Evolutionary conservation across 805 yeast genomes (phyloP).

Genomic region (Vanderwaltozyma yarrowii): DNA sequence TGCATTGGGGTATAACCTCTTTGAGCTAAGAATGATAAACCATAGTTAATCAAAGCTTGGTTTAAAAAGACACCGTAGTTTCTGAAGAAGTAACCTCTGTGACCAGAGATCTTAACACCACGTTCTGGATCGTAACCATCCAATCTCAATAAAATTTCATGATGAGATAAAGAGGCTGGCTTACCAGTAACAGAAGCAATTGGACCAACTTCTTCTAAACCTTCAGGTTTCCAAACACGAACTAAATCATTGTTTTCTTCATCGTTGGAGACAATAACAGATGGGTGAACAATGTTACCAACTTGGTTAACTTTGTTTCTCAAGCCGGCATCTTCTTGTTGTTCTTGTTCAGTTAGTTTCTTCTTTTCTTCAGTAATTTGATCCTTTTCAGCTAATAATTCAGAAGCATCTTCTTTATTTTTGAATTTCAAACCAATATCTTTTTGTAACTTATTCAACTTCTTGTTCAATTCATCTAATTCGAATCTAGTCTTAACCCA

Average conservation of each 20-base stretch:
- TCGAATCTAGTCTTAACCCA: conserved; percentile 90
- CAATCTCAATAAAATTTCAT: conserved; percentile 84
- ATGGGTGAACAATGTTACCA: conserved; percentile 90
- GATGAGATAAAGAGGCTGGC: conserved; percentile 80
- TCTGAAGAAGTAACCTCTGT: conserved; percentile 95
- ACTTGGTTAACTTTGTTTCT: conserved; percentile 76
- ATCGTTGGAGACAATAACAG: conserved; percentile 77
- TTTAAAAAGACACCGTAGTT: conserved; percentile 93
- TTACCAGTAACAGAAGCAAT: conserved; percentile 70
- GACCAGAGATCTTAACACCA: conserved; percentile 95
- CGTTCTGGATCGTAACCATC: conserved; percentile 99
- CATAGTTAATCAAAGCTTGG: conserved; percentile 96
- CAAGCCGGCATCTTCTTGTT: conserved; percentile 65
- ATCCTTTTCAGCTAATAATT: conserved; percentile 73
- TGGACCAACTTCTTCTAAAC: conserved; percentile 45
- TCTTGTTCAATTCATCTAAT: conserved; percentile 82
- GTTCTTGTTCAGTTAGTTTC: conserved; percentile 55
- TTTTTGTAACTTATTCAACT: conserved; percentile 81
- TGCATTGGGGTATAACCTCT: conserved; percentile 84
- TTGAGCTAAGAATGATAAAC: conserved; percentile 70
- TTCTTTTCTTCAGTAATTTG: conserved; percentile 60
- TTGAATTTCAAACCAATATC: conserved; percentile 87
- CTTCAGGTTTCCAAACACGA: conserved; percentile 80
- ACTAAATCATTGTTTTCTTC: conserved; percentile 88
- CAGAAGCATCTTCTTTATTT: conserved; percentile 89